Conservation (phyloP, 2,329 filamentous ascomycete species). For the Fusarium transvaalense region DNA sequence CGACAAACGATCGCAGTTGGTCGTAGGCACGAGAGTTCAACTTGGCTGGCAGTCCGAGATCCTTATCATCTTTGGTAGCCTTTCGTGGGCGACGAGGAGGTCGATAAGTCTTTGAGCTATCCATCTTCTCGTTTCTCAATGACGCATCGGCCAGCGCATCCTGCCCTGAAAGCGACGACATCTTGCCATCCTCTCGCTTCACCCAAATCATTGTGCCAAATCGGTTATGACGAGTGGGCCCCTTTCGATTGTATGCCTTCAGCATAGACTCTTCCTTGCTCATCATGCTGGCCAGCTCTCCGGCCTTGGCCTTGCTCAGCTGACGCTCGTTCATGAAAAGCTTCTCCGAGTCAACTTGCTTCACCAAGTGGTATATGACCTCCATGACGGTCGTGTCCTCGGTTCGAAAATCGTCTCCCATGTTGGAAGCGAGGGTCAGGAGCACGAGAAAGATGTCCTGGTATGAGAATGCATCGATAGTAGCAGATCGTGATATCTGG, state of each 20-base stretch:
- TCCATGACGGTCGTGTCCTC: slow-evolving; percentile 94
- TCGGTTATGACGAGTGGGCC: slow-evolving; percentile 88
- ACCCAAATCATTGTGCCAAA: slow-evolving; percentile 99
- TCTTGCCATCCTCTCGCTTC: slow-evolving; percentile 84
- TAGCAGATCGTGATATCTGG: slow-evolving; percentile 87
- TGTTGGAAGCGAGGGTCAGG: slow-evolving; percentile 89
- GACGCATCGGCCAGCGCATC: slow-evolving; percentile 81
- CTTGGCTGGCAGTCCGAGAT: slow-evolving; percentile 79
- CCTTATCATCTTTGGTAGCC: slow-evolving; percentile 73
- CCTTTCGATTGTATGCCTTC: slow-evolving; percentile 79
- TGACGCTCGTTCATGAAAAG: slow-evolving; percentile 87
- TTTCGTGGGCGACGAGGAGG: slow-evolving; percentile 76
- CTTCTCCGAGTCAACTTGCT: slow-evolving; percentile 85
- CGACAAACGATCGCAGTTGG: slow-evolving; percentile 83
- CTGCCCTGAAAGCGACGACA: slow-evolving; percentile 90
- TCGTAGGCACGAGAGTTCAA: slow-evolving; percentile 80
- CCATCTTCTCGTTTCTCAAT: slow-evolving; percentile 86
- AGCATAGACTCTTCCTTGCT: slow-evolving; percentile 88
- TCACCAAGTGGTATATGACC: slow-evolving; percentile 91
- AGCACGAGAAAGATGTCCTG: slow-evolving; percentile 92
- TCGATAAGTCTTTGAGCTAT: slow-evolving; percentile 89
- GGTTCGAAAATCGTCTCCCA: slow-evolving; percentile 90
- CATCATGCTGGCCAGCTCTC: slow-evolving; percentile 81
- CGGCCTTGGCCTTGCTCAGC: slow-evolving; percentile 73
- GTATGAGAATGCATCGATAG: slow-evolving; percentile 88